Evolutionary conservation across 2,329 filamentous ascomycete species (phyloP).

Genomic region (Colletotrichum camelliae): DNA sequence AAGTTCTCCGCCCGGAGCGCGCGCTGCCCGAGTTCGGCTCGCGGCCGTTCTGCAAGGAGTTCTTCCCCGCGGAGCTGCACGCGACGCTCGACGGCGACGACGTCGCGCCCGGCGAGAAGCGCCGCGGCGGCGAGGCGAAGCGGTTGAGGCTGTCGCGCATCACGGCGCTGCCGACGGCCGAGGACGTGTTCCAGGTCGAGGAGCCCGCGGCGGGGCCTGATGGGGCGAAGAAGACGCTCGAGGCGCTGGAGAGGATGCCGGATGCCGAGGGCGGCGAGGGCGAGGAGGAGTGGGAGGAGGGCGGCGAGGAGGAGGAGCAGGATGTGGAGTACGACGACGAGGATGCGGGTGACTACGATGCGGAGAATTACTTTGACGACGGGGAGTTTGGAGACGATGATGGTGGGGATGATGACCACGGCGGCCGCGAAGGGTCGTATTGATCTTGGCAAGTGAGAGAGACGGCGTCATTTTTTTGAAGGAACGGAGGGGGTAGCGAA

Average conservation of each 20-base stretch:
- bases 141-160: conserved; percentile 52
- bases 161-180: conserved; percentile 53
- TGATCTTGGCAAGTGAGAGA: conserved; percentile 16
- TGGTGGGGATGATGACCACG: conserved; percentile 56
- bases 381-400: conserved; percentile 61
- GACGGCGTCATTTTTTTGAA: neutral
- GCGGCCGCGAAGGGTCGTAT: conserved; percentile 24
- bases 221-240: conserved; percentile 42
- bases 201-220: conserved; percentile 32
- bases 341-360: conserved; percentile 66
- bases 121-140: conserved; percentile 44
- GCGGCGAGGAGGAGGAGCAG: conserved; percentile 49
- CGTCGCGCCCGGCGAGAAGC: conserved; percentile 21
- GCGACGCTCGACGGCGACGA: conserved; percentile 57
- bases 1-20: conserved; percentile 57
- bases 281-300: conserved; percentile 54
- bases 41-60: conserved; percentile 54
- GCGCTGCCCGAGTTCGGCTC: conserved; percentile 59
- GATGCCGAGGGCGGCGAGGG: conserved; percentile 56
- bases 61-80: conserved; percentile 63
- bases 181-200: conserved; percentile 52
- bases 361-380: conserved; percentile 65
- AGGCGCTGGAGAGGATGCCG: conserved; percentile 50
- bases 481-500: neutral
- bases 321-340: conserved; percentile 62